Evolutionary conservation across 306 rosid species (phyloP), one percentile per base, ranked within the genome.

Genomic region (Prosopis cineraria): DNA sequence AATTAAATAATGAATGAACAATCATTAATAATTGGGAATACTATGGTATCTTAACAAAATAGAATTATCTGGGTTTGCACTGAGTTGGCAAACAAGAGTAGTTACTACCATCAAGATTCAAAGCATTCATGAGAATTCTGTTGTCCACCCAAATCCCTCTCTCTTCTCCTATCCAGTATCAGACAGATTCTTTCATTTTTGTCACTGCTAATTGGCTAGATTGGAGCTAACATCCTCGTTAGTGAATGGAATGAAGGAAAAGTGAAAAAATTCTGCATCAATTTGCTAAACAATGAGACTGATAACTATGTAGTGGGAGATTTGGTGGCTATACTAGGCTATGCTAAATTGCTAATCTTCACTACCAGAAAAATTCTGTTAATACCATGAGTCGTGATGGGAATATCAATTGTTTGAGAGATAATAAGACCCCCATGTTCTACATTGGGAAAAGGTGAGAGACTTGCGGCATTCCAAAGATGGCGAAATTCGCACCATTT

Each of bases 251-350:
- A 60, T 47, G 48, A 39, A 56, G 25, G 52, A 60, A 13, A 66
- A 20, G 20, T 29, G 55, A 56, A 68, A 50, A 4, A 43, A 47
- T 45, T 58, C 39, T 24, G 31, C n/a, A 29, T 3, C 50, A 62
- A 29, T 53, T 79, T 75, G 31, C 37, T 10, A 78, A 47, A 65
- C 29, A 64, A 65, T 36, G 70, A 31, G 47, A 1, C 70, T 27
- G 27, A 14, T 56, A 45, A 27, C 59, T 33, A 33, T 33, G 36
- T 33, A 33, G 36, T 33, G 36, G 36, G 36, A 33, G 36, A 2
- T 4, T 2, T 33, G 36, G 36, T 4, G 36, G 36, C 36, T 33
- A 33, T 33, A 33, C 36, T 33, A 33, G 2, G 36, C 36, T 2
- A 33, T 33, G 4, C 4, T 33, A 33, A 33, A n/a, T n/a, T n/a